Conservation (phyloP, 306 rosid species). For the Casuarina glauca region DNA sequence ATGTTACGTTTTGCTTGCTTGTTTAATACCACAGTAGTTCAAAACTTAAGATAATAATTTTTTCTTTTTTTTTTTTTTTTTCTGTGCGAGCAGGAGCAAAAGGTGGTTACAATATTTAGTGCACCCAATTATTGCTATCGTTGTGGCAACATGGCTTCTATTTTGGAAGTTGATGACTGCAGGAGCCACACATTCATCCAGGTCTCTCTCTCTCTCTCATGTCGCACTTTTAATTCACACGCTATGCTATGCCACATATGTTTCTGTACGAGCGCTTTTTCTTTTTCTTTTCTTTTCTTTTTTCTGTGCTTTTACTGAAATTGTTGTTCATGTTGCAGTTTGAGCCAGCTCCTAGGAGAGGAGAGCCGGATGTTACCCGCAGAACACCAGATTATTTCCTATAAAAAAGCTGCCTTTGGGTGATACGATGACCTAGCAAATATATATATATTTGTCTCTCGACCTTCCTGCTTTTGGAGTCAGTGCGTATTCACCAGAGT, state of each 20-base stretch:
- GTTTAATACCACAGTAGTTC: conserved; percentile 12
- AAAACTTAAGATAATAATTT: conserved; percentile 14
- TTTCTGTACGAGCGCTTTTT: neutral
- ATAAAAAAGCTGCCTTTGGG: conserved; percentile 44
- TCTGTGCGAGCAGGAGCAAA: conserved; percentile 75
- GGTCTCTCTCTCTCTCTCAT: conserved; percentile 44
- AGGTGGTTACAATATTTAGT: conserved; percentile 97
- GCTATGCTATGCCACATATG: neutral
- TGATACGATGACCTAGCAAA: conserved; percentile 13
- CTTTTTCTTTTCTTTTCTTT: neutral
- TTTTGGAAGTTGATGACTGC: conserved; percentile 98
- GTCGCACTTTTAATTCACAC: conserved; percentile 9
- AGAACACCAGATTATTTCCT: conserved; percentile 99
- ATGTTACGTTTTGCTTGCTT: conserved; percentile 23
- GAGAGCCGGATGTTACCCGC: conserved; percentile 99
- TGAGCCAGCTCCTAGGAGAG: conserved; percentile 99
- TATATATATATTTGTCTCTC: conserved; percentile 17
- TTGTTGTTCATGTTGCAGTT: conserved; percentile 50
- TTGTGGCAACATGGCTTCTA: conserved; percentile 99
- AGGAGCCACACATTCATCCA: conserved; percentile 91
- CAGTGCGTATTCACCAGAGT: conserved; percentile 41
- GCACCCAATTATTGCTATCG: conserved; percentile 99
- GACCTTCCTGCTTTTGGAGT: conserved; percentile 34
- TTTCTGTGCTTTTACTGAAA: conserved; percentile 25
- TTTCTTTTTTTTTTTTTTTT: conserved; percentile 46